phyloP scores from a whole-genome alignment of 1,139 yeast genomes.

The Taiozyma sp. region DNA sequence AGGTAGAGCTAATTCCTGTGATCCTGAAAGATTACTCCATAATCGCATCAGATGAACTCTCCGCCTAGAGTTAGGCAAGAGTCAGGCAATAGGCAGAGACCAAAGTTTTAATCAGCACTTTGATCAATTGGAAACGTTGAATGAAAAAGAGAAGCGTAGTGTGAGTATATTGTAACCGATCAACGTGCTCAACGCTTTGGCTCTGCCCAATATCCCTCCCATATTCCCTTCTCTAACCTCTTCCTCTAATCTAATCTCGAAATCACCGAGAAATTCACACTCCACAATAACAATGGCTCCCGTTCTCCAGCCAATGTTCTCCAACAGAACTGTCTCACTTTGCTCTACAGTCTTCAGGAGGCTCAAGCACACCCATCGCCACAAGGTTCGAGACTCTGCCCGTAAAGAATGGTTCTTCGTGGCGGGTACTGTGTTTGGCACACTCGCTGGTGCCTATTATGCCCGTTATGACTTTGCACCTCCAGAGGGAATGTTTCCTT shows the following conservation, averaged over 20 bases:
- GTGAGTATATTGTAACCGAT: too few species aligned
- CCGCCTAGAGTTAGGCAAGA: too few species aligned
- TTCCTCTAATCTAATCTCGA: background rate
- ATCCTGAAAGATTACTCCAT: too few species aligned
- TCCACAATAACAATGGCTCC: background rate
- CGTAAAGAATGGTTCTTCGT: background rate
- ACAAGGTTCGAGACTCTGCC: background rate
- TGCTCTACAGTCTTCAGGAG: background rate
- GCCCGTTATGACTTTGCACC: constrained; percentile 9
- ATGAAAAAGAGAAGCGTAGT: too few species aligned
- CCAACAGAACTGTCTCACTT: background rate
- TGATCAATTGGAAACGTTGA: too few species aligned
- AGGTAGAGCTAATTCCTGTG: too few species aligned
- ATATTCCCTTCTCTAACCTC: background rate
- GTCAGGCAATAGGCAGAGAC: too few species aligned
- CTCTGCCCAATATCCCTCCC: background rate
- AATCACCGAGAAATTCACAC: background rate
- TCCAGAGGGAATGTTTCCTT: constrained; percentile 27
- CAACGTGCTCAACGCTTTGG: too few species aligned
- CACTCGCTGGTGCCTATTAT: constrained; percentile 11
- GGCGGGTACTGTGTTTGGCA: constrained; percentile 1
- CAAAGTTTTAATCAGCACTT: too few species aligned
- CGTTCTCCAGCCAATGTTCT: background rate
- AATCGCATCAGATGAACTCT: too few species aligned
- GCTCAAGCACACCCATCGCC: background rate